These are phyloP conservation scores for Sugiyamaella castrensis DNA, from an alignment of 1,139 yeast genomes.

Conservation along the genomic window DNA sequence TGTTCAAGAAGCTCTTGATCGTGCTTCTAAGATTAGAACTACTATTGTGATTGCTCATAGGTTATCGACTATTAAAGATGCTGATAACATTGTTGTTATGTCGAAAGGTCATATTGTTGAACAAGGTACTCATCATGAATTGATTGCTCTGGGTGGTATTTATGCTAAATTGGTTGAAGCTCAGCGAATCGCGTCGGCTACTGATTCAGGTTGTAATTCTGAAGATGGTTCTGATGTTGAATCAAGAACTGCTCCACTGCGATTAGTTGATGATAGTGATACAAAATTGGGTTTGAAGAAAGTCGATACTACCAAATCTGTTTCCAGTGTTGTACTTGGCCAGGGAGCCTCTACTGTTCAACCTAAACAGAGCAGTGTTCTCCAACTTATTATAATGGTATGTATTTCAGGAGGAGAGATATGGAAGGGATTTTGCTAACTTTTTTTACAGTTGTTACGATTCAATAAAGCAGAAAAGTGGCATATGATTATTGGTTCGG, in stretches of 20 bases:
- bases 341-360: constrained; percentile 5
- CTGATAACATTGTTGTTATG: constrained; percentile 46
- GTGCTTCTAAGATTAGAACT: constrained; percentile 61
- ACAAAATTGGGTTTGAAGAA: constrained; percentile 12
- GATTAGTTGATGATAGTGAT: constrained; percentile 13
- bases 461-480: constrained; percentile 32
- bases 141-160: constrained; percentile 35
- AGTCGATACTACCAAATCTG: constrained; percentile 18
- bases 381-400: constrained; percentile 24
- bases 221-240: constrained; percentile 16
- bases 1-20: constrained; percentile 52
- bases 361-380: constrained; percentile 16
- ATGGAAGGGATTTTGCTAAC: background rate
- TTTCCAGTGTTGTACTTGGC: constrained; percentile 17
- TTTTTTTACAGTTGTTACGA: constrained; percentile 18
- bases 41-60: constrained; percentile 80
- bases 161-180: constrained; percentile 40
- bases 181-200: constrained; percentile 26
- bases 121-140: constrained; percentile 42
- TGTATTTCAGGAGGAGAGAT: constrained; percentile 8
- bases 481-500: constrained; percentile 34
- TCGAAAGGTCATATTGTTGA: constrained; percentile 42
- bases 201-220: constrained; percentile 11
- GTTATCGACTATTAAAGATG: constrained; percentile 62
- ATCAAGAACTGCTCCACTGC: constrained; percentile 6